Base-by-base conservation (phyloP, 148 eudicot genomes). In the Polygonum maritimum region DNA sequence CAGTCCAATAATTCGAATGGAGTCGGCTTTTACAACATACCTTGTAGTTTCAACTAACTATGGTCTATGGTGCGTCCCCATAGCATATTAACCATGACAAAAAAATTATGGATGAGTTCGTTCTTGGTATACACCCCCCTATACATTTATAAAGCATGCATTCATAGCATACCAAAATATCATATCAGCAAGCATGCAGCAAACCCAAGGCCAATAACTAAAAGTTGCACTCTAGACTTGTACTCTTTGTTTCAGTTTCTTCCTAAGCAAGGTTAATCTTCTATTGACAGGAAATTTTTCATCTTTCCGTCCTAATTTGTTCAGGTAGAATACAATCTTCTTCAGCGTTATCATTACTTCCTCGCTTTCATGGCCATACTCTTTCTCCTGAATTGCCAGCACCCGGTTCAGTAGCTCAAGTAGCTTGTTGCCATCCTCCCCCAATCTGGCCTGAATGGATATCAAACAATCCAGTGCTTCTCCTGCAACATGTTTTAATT, bases 391-490 rank as follows among this genome's bases (percentile, higher is more conserved):
- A 76, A 93, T 91, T 11, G 55, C 75, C 76, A 93, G 87, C 69
- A 91, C 91, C 80, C 94, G 86, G 77, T 88, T 83, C 62, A 88
- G 85, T 78, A 54, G 65, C 77, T 84, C 84, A 58, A 93, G 83
- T 41, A 93, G 75, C 54, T 85, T 78, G 15, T 75, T 71, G 47
- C 88, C 88, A 55, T 84, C 92, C 81, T 82, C 90, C 75, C 79
- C 91, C 70, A 88, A 44, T 84, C 89, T 82, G 18, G 85, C 83
- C 82, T 83, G 93, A 76, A 93, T 91, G 22, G 97, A 88, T 21
- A 93, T 86, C 80, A 93, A 77, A 78, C 97, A 91, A 78, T 93
- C 98, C 26, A 93, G 88, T 48, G 98, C 94, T 80, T 93, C 98
- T 69, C 98, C 98, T 93, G 74, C 80, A 79, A 40, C 65, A 52